phyloP scores from a whole-genome alignment of 2,329 filamentous ascomycete genomes.

The Incumbomyces delicatus region DNA sequence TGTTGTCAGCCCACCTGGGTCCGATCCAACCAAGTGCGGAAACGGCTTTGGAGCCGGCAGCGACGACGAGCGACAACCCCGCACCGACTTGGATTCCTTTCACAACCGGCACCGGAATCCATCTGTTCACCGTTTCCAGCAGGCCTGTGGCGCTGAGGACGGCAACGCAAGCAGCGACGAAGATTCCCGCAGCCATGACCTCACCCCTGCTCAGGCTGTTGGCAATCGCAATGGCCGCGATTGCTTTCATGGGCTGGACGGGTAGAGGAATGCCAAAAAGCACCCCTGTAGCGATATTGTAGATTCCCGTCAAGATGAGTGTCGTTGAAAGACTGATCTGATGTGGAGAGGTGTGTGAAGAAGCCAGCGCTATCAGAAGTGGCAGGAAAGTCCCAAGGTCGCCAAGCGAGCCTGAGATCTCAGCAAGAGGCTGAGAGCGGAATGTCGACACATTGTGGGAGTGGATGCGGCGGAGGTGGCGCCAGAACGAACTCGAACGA shows the following conservation, averaged over 20 bases:
- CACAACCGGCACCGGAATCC: conserved; percentile 75
- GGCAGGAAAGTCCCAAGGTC: conserved; percentile 85
- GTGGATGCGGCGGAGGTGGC: conserved; percentile 23
- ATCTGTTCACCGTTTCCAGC: conserved; percentile 61
- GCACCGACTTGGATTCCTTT: conserved; percentile 94
- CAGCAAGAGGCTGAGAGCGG: conserved; percentile 49
- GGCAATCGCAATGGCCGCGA: conserved; percentile 79
- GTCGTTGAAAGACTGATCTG: conserved; percentile 74
- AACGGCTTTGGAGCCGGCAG: conserved; percentile 61
- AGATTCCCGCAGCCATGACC: conserved; percentile 73
- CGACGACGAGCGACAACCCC: conserved; percentile 70
- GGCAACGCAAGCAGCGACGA: conserved; percentile 64
- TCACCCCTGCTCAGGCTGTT: conserved; percentile 55
- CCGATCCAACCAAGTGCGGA: conserved; percentile 57
- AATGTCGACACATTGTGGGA: conserved; percentile 48
- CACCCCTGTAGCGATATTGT: conserved; percentile 73
- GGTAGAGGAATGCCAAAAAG: conserved; percentile 82
- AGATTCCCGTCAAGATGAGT: conserved; percentile 76
- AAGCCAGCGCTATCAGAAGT: conserved; percentile 66
- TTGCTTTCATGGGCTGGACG: conserved; percentile 84
- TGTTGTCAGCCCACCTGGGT: conserved; percentile 64
- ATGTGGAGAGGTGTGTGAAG: conserved; percentile 48
- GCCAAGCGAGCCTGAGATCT: conserved; percentile 80
- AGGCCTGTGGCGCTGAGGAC: conserved; percentile 70
- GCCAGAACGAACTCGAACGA: no score